Base-by-base conservation (phyloP, 805 yeast genomes). In the Monosporozyma siamensis region DNA sequence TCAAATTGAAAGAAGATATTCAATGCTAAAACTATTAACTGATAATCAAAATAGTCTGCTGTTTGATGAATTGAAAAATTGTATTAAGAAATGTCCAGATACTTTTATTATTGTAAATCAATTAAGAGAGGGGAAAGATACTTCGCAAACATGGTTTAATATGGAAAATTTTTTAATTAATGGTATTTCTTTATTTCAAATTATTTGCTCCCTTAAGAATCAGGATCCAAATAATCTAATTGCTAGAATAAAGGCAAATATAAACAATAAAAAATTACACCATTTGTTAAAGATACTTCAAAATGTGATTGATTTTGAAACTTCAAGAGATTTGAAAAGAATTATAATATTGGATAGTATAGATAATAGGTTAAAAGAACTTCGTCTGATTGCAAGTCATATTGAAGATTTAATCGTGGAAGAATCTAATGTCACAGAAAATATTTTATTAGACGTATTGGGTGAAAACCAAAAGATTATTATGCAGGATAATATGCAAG, bases 241-340 rank as follows among this genome's bases (percentile, higher is more conserved):
- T 15, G 3, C 24, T 1, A 36, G 45, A 5, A 50, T 61, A n/a
- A 9, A 39, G 4, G 6, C 40, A 2, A 21, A 38, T 0, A 41
- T 58, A 3, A 48, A 53, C 21, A 3, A 39, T 1, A 38, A 43
- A 1, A 12, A 24, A 1, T 25, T 63, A 1, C 38, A 43, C 4
- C 23, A 30, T 4, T 26, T 62, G 2, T 37, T 49, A 7, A 30
- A 39, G 34, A 49, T 44, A 39, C 48, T 63, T 27, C 58, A 61
- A 21, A 40, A n/a, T 20, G 55, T 50, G 10, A 59, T 69, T 34
- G 74, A 71, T 48, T 58, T 66, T 44, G 69, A 60, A n/a, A 41
- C 48, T 10, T 64, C 72, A 3, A 48, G 45, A 1, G 61, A 57
- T 9, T 49, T 50, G 12, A 54, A 59, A 4, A 49, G 53, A 9